phyloP scores from a whole-genome alignment of 1,139 yeast species.

The Sugiyamaella sp. region DNA sequence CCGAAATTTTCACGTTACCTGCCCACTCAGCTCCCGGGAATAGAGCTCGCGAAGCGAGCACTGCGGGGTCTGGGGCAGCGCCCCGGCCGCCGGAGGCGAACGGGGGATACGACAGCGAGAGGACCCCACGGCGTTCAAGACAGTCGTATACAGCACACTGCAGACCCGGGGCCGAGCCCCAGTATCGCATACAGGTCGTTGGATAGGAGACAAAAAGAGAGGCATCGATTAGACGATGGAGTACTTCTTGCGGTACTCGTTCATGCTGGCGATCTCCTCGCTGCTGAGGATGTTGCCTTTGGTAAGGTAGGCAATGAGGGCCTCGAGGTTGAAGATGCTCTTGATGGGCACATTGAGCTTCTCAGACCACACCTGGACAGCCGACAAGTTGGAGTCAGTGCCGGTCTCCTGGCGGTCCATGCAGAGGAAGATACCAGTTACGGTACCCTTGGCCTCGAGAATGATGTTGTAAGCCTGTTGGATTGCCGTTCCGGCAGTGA shows the following conservation, averaged over 20 bases:
- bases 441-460: constrained; percentile 65
- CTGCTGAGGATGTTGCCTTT: constrained; percentile 48
- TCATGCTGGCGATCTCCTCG: constrained; percentile 41
- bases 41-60: too few relatives aligned
- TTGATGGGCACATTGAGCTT: constrained; percentile 79
- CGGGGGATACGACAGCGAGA: too few relatives aligned
- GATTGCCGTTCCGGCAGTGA: constrained; percentile 98
- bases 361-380: constrained; percentile 77
- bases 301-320: constrained; percentile 66
- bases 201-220: too few relatives aligned
- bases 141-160: too few relatives aligned
- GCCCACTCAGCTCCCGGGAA: too few relatives aligned
- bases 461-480: constrained; percentile 90
- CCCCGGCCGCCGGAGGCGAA: too few relatives aligned
- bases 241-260: constrained; percentile 41
- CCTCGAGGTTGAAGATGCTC: constrained; percentile 74
- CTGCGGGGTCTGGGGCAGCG: too few relatives aligned
- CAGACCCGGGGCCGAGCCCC: constrained; percentile 1
- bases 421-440: constrained; percentile 86
- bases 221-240: constrained; percentile 28
- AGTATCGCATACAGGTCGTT: too few relatives aligned
- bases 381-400: constrained; percentile 65
- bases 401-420: constrained; percentile 94
- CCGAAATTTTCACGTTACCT: too few relatives aligned
- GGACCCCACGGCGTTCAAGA: too few relatives aligned